A percentile compares a stretch with the other conserved stretches of the same genome.
Conservation (phyloP, 352 stramenopile genomes). For the Pythium apleroticum region DNA sequence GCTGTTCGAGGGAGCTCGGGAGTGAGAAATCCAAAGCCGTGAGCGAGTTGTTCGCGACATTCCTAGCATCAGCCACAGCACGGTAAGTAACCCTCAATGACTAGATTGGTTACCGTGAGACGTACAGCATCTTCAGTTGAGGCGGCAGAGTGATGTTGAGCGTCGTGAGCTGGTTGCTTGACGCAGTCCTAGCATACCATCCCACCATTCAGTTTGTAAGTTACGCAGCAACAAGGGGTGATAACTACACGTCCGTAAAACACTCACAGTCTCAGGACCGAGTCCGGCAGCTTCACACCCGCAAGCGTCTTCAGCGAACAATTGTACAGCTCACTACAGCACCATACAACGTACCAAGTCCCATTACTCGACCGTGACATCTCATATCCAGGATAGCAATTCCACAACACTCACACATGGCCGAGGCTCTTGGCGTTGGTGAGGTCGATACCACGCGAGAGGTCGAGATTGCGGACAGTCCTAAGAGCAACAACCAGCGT, state of each 20-base stretch:
- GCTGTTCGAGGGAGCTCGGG: neutral
- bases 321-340: neutral
- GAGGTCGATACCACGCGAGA: neutral
- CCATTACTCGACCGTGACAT: too few relatives aligned
- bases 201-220: too few relatives aligned
- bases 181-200: neutral
- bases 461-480: neutral
- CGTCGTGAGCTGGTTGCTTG: neutral
- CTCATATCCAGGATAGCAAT: too few relatives aligned
- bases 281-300: neutral
- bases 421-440: neutral
- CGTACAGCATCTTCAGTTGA: neutral
- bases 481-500: neutral
- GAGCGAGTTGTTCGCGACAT: too few relatives aligned
- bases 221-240: neutral
- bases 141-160: neutral
- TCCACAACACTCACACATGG: neutral
- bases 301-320: neutral
- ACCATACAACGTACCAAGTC: too few relatives aligned
- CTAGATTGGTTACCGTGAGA: neutral
- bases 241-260: too few relatives aligned
- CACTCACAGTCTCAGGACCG: neutral
- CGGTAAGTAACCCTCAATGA: too few relatives aligned
- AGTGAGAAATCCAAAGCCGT: too few relatives aligned
- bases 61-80: too few relatives aligned